Conservation (phyloP, 805 yeast genomes). For the Starmerella etchellsii region DNA sequence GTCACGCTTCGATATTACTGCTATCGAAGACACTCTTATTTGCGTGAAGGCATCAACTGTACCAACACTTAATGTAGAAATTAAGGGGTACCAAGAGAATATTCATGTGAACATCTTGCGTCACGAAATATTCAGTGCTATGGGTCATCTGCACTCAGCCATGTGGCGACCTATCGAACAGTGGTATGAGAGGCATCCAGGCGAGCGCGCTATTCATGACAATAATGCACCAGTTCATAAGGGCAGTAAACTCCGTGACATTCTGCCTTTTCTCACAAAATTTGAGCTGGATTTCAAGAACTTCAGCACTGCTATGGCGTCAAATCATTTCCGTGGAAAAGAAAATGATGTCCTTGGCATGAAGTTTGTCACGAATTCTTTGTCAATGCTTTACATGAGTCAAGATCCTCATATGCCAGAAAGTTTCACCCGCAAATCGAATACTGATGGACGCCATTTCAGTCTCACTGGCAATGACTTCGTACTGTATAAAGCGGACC, state of each 20-base stretch:
- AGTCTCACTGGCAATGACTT: slow-evolving; percentile 7
- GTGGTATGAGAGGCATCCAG: slow-evolving; percentile 1
- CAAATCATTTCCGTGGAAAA: slow-evolving; percentile 20
- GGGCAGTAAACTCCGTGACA: slow-evolving; percentile 12
- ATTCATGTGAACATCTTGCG: slow-evolving; percentile 23
- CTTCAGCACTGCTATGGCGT: slow-evolving; percentile 16
- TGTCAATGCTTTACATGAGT: slow-evolving; percentile 10
- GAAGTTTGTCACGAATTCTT: slow-evolving; percentile 3
- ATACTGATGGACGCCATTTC: slow-evolving; percentile 19
- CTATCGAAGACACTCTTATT: slow-evolving; percentile 19
- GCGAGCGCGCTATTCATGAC: slow-evolving; percentile 1
- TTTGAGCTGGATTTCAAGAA: slow-evolving; percentile 7
- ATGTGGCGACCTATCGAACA: slow-evolving; percentile 3
- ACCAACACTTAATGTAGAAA: slow-evolving; percentile 23
- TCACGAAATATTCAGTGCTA: slow-evolving; percentile 26
- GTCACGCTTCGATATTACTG: slow-evolving; percentile 22
- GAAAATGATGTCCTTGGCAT: slow-evolving; percentile 18
- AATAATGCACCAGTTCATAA: not conserved
- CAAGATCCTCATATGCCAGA: not conserved
- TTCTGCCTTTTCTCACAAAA: slow-evolving; percentile 19
- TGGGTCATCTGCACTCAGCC: slow-evolving; percentile 20
- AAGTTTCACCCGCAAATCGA: not conserved
- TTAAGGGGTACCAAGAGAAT: slow-evolving; percentile 20
- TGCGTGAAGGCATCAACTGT: slow-evolving; percentile 20
- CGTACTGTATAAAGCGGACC: slow-evolving; percentile 14